phyloP scores from a whole-genome alignment of 768 basidiomycete genomes.

The Amanita pseudoporphyria region DNA sequence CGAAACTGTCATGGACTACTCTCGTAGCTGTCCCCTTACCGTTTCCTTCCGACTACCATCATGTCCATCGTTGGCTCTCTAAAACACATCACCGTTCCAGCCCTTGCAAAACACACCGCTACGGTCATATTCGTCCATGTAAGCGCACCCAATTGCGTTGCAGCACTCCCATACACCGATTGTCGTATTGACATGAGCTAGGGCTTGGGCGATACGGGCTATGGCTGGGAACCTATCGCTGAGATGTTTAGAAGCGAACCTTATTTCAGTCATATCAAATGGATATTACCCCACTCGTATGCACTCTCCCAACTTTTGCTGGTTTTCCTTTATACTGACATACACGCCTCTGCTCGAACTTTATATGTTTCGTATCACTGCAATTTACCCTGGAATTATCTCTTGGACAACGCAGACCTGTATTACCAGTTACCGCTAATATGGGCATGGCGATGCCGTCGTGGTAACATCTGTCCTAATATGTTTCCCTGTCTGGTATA shows the following conservation, averaged over 20 bases:
- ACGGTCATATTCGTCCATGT: constrained; percentile 90
- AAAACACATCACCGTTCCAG: constrained; percentile 42
- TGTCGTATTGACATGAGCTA: constrained; percentile 18
- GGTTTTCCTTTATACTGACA: neutral
- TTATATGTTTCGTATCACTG: no score
- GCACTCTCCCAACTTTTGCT: constrained; percentile 16
- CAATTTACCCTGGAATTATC: constrained; percentile 1
- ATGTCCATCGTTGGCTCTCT: constrained; percentile 21
- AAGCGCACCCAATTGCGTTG: constrained; percentile 19
- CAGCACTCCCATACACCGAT: neutral
- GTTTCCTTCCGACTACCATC: constrained; percentile 10
- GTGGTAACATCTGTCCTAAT: constrained; percentile 35
- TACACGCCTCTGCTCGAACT: neutral
- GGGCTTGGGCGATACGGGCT: constrained; percentile 70
- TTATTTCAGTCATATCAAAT: constrained; percentile 69
- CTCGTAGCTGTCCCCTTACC: constrained; percentile 10
- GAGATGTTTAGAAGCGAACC: constrained; percentile 48
- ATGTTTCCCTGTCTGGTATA: neutral
- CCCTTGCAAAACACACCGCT: constrained; percentile 62
- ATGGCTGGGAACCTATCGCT: constrained; percentile 73
- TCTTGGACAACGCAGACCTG: constrained; percentile 27
- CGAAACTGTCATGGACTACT: constrained; percentile 15
- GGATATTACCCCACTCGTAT: constrained; percentile 81
- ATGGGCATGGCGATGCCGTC: constrained; percentile 66
- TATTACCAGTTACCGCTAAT: constrained; percentile 64